Conservation (phyloP, 169 alveolate species). For the Eimeria sp. region DNA sequence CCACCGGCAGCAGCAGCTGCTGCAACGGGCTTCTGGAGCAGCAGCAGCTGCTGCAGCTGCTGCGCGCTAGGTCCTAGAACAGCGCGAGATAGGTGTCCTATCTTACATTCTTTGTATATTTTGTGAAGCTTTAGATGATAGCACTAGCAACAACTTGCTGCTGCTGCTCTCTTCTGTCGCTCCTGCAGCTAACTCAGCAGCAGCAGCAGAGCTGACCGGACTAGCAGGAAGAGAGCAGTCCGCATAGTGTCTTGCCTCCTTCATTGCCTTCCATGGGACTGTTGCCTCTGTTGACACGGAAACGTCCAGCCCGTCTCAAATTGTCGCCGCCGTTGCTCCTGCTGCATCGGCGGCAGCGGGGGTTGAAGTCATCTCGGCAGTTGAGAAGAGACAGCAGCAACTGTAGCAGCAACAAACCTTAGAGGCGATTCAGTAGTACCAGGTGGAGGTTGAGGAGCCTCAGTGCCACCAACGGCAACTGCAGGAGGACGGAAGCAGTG, state of each 20-base stretch:
- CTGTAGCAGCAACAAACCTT: background rate
- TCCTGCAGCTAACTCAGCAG: conserved; percentile 22
- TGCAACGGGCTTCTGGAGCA: background rate
- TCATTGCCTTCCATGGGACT: background rate
- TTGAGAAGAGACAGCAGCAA: background rate
- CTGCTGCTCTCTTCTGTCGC: background rate
- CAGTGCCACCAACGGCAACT: background rate
- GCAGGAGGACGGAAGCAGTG: background rate
- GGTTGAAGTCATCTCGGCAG: background rate
- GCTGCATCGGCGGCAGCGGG: conserved; percentile 14
- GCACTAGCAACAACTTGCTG: background rate
- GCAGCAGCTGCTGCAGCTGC: background rate
- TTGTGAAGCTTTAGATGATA: background rate
- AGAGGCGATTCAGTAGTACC: too few relatives aligned
- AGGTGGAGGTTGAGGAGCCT: background rate
- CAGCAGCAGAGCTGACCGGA: conserved; percentile 21
- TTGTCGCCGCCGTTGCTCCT: background rate
- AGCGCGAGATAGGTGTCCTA: background rate
- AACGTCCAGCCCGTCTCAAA: background rate
- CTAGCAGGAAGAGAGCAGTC: background rate
- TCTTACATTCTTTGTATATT: background rate
- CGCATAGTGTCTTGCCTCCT: background rate
- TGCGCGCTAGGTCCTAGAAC: background rate
- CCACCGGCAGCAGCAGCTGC: conserved; percentile 31
- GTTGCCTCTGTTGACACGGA: background rate